phyloP scores from a whole-genome alignment of 306 rosid species.

The Cucurbita ficifolia region DNA sequence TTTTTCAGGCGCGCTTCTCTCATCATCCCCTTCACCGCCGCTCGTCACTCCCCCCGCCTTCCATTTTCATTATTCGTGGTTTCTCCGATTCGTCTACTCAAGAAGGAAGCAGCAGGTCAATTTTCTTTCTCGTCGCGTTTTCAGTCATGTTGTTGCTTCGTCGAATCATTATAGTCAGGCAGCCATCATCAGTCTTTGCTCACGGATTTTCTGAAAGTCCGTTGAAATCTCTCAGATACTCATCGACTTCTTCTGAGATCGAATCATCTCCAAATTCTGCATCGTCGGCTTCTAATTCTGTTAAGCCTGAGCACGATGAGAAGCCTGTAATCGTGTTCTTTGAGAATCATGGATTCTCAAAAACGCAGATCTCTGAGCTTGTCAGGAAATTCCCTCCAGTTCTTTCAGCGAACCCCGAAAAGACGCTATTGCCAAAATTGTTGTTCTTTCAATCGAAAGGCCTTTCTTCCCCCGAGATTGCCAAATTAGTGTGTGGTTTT shows the following conservation, averaged over 20 bases:
- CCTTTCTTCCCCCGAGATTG: slow-evolving; percentile 14
- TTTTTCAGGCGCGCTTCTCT: too few species aligned
- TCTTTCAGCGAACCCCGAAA: slow-evolving; percentile 16
- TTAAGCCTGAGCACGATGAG: neutral
- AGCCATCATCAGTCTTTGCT: neutral
- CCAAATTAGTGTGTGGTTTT: neutral
- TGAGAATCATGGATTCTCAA: slow-evolving; percentile 15
- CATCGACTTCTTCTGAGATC: neutral
- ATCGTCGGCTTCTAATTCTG: neutral
- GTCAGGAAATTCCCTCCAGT: neutral
- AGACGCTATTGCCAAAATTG: slow-evolving; percentile 27
- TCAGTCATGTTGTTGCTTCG: neutral
- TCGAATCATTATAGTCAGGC: neutral
- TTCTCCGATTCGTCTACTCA: neutral
- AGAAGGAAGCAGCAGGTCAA: neutral
- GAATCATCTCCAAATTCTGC: slow-evolving; percentile 18
- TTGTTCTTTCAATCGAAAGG: slow-evolving; percentile 23
- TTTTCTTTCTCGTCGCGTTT: neutral
- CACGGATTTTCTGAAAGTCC: neutral
- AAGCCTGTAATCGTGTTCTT: slow-evolving; percentile 14
- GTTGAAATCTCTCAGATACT: neutral
- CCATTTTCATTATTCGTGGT: neutral
- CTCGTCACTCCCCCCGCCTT: too few species aligned
- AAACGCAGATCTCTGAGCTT: slow-evolving; percentile 11
- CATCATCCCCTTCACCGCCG: too few species aligned